Base-by-base conservation (phyloP, 495 filamentous ascomycete species). In the Trypethelium eluteriae region DNA sequence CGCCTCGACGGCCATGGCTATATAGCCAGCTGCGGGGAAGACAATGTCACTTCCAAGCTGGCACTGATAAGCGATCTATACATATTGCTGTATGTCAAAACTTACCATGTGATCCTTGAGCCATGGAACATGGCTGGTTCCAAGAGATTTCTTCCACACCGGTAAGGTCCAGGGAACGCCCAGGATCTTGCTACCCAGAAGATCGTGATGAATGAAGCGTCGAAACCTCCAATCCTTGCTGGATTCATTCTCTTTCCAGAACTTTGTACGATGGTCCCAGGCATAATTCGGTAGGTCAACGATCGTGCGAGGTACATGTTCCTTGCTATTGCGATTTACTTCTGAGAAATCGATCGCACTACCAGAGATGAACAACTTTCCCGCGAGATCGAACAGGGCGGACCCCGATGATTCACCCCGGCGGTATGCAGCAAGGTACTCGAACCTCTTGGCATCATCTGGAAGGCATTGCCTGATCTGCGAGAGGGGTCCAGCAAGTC, bases 131-230 rank as follows among this genome's bases (percentile, higher is more conserved):
- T 87, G 82, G 14, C 76, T 73, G 0, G 80, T 39, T n/a, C 79
- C 74, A 36, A 88, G 64, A 39, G 82, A 74, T 62, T 86, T 82
- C 32, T 79, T 73, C 86, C 86, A 88, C 2, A 74, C 75, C 3
- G 80, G 75, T 62, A 84, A 79, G 3, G 79, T 64, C 3, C 79
- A 75, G 65, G 79, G 82, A 38, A 74, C 81, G 57, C 81, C 82
- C 39, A 76, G 70, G 10, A 77, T 75, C 6, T 77, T 74, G 9
- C 76, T 73, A 0, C 86, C 87, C 1, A 89, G 76, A 0, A 88
- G 73, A 69, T 86, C 84, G 44, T 83, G 82, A 5, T 80, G 75
- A 2, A 75, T 69, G 18, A 73, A 72, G 1, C 75, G 75, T 36
- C 80, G 76, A 47, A 78, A 76, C 50, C 83, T 79, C 68, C 84